A percentile compares a stretch with the other conserved stretches of the same genome.
Conservation (phyloP, 139 green algal genomes). For the Volvox africanus region DNA sequence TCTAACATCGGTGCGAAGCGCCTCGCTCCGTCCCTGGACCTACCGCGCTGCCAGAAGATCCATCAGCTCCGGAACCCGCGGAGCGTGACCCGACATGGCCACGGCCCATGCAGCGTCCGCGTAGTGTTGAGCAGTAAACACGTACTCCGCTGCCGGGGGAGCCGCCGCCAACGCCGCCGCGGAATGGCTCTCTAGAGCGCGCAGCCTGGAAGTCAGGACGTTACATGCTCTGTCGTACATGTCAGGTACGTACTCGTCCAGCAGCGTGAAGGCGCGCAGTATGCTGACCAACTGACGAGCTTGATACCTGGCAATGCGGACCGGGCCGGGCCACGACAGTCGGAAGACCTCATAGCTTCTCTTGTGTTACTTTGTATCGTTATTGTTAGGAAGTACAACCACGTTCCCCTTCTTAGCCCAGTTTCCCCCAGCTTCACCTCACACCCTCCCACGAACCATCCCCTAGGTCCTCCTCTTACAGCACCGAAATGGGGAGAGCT, state of each 20-base stretch:
- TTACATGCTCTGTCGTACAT: neutral
- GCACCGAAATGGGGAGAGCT: too few relatives aligned
- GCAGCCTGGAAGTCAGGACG: neutral
- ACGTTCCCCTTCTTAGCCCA: too few relatives aligned
- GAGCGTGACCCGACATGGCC: constrained; percentile 26
- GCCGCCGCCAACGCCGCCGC: neutral
- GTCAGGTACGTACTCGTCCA: neutral
- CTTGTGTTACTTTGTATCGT: too few relatives aligned
- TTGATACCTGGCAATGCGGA: constrained; percentile 7
- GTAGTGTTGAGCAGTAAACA: neutral
- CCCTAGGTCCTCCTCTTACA: too few relatives aligned
- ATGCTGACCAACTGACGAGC: constrained; percentile 10
- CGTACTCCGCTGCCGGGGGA: neutral
- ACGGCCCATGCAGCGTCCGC: constrained; percentile 10
- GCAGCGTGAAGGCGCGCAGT: constrained; percentile 18
- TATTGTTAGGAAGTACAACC: too few relatives aligned
- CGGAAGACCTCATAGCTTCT: too few relatives aligned
- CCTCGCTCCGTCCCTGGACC: too few relatives aligned
- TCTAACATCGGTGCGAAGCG: too few relatives aligned
- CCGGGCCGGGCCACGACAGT: too few relatives aligned
- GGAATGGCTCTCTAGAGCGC: too few relatives aligned
- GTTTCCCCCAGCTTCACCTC: too few relatives aligned
- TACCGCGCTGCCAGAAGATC: constrained; percentile 7
- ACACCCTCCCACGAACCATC: too few relatives aligned
- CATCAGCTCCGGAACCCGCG: constrained; percentile 18